phyloP scores from a whole-genome alignment of 2,329 filamentous ascomycete species.

The Penicillium sp. region DNA sequence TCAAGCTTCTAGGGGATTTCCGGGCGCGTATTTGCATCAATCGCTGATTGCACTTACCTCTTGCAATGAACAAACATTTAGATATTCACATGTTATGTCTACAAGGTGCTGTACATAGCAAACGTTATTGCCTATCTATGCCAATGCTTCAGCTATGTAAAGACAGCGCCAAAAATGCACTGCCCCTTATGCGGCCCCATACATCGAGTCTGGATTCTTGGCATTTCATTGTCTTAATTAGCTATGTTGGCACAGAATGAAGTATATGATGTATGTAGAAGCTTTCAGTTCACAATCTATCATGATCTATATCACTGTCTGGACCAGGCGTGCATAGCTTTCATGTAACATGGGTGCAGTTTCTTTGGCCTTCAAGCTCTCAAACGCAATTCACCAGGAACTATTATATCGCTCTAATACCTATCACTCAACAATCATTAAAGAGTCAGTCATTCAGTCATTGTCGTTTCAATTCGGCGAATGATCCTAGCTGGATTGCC shows the following conservation, averaged over 20 bases:
- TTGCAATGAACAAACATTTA: neutral
- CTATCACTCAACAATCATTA: neutral
- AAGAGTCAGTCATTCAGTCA: conserved; percentile 20
- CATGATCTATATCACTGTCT: conserved; percentile 5
- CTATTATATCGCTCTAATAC: neutral
- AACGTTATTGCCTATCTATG: neutral
- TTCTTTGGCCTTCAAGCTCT: neutral
- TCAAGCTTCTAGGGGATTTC: neutral
- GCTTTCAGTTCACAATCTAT: neutral
- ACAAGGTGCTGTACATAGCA: neutral
- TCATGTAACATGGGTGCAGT: conserved; percentile 5
- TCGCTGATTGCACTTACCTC: neutral
- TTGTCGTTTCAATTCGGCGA: conserved; percentile 40
- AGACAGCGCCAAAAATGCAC: neutral
- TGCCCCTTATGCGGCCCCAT: conserved; percentile 1
- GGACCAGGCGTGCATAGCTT: conserved; percentile 12
- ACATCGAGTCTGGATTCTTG: conserved; percentile 1
- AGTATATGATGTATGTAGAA: neutral
- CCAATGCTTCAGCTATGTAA: neutral
- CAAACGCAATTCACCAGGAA: neutral
- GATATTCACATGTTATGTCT: neutral
- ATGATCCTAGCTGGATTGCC: conserved; percentile 44
- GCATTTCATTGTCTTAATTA: neutral
- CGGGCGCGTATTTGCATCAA: neutral
- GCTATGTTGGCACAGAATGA: neutral